Percentiles rank a stretch among this genome's conserved stretches.
Conservation (phyloP, 345 rosid genomes). For the Sapria himalayana region DNA sequence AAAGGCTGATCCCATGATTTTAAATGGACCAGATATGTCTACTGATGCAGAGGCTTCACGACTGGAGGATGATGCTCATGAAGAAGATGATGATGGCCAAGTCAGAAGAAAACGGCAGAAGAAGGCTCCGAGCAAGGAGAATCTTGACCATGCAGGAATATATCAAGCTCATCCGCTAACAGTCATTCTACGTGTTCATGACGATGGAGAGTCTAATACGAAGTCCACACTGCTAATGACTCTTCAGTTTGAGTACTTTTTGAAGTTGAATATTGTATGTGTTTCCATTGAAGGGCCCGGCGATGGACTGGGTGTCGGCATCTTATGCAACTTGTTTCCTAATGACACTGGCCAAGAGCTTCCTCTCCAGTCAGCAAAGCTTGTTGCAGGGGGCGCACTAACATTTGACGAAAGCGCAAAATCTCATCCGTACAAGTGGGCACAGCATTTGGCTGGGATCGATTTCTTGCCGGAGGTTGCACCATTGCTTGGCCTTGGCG, state of each 20-base stretch:
- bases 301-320: conserved; percentile 30
- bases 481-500: conserved; percentile 32
- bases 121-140: conserved; percentile 43
- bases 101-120: conserved; percentile 53
- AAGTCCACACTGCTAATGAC: conserved; percentile 32
- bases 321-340: conserved; percentile 58
- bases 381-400: conserved; percentile 31
- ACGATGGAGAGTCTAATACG: conserved; percentile 39
- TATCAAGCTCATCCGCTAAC: conserved; percentile 57
- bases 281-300: conserved; percentile 43
- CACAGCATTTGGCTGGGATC: conserved; percentile 82
- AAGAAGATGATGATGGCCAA: conserved; percentile 73
- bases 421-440: conserved; percentile 85
- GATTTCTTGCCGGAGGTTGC: conserved; percentile 78
- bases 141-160: conserved; percentile 30
- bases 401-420: conserved; percentile 38
- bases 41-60: conserved; percentile 31
- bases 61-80: conserved; percentile 53
- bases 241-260: conserved; percentile 57
- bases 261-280: conserved; percentile 63
- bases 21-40: conserved; percentile 25
- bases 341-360: conserved; percentile 69
- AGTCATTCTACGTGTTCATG: conserved; percentile 39
- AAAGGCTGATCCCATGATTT: no score
- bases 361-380: conserved; percentile 87